phyloP scores from a whole-genome alignment of 2,329 filamentous ascomycete species.

The Ascochyta koolunga region DNA sequence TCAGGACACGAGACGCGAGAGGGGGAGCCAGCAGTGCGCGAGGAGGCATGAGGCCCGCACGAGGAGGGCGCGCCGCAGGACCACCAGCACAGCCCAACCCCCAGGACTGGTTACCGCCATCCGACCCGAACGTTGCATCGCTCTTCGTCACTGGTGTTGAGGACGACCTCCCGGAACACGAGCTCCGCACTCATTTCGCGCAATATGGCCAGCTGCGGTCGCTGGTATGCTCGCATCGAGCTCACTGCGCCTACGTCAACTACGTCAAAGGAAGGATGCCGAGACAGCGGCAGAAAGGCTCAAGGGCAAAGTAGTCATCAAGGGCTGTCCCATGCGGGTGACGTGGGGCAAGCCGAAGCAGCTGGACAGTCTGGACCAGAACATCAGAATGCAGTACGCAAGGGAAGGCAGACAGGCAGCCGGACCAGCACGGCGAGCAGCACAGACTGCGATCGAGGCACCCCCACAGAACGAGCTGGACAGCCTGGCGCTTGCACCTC shows the following conservation, averaged over 20 bases:
- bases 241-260: slow-evolving; percentile 96
- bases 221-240: slow-evolving; percentile 93
- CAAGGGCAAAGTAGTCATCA: slow-evolving; percentile 86
- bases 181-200: slow-evolving; percentile 88
- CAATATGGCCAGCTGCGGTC: slow-evolving; percentile 89
- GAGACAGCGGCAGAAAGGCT: slow-evolving; percentile 85
- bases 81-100: slow-evolving; percentile 79
- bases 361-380: slow-evolving; percentile 87
- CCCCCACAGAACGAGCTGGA: slow-evolving; percentile 52
- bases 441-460: slow-evolving; percentile 50
- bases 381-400: slow-evolving; percentile 80
- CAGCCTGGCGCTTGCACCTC: slow-evolving; percentile 68
- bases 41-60: slow-evolving; percentile 47
- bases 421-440: slow-evolving; percentile 33
- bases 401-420: slow-evolving; percentile 68
- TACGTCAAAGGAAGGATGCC: slow-evolving; percentile 84
- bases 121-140: slow-evolving; percentile 85
- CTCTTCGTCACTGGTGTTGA: slow-evolving; percentile 95
- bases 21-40: slow-evolving; percentile 38
- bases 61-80: slow-evolving; percentile 56
- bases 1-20: slow-evolving; percentile 71
- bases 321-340: slow-evolving; percentile 86
- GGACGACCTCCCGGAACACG: slow-evolving; percentile 92
- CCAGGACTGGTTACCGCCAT: slow-evolving; percentile 83
- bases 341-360: slow-evolving; percentile 94